Percentiles rank a stretch among this genome's conserved stretches.
phyloP scores from a whole-genome alignment of 2,329 filamentous ascomycete species.

The Diaporthe sp. region DNA sequence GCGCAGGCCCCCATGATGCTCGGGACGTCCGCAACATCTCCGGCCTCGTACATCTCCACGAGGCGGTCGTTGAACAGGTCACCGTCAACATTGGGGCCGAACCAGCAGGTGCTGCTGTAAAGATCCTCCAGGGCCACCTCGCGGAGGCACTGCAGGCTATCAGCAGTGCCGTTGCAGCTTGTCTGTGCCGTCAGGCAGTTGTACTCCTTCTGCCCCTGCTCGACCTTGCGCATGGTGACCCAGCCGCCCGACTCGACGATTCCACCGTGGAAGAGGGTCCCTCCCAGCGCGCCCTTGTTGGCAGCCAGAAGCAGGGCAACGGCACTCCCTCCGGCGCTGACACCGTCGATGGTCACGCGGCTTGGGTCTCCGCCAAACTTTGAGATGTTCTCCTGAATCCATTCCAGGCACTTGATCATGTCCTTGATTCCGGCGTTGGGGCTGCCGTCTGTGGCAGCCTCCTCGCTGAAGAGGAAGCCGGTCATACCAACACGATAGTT shows the following conservation, averaged over 20 bases:
- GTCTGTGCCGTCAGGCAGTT: constrained; percentile 19
- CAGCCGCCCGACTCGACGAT: constrained; percentile 28
- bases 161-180: constrained; percentile 1
- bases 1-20: constrained; percentile 31
- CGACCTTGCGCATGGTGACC: constrained; percentile 20
- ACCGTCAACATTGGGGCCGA: constrained; percentile 19
- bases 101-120: constrained; percentile 27
- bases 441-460: constrained; percentile 50
- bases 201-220: constrained; percentile 10
- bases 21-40: constrained; percentile 1
- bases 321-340: constrained; percentile 63
- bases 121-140: constrained; percentile 1
- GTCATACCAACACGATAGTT: constrained; percentile 73
- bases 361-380: constrained; percentile 61
- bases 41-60: constrained; percentile 26
- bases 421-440: constrained; percentile 73
- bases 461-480: constrained; percentile 68
- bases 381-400: constrained; percentile 74
- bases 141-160: constrained; percentile 19
- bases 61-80: constrained; percentile 18
- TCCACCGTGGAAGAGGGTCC: constrained; percentile 9
- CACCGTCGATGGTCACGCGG: constrained; percentile 76
- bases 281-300: constrained; percentile 6
- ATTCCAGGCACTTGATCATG: constrained; percentile 72
- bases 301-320: constrained; percentile 26